phyloP scores from a whole-genome alignment of 2,329 filamentous ascomycete species.

The Akanthomyces lecanii region DNA sequence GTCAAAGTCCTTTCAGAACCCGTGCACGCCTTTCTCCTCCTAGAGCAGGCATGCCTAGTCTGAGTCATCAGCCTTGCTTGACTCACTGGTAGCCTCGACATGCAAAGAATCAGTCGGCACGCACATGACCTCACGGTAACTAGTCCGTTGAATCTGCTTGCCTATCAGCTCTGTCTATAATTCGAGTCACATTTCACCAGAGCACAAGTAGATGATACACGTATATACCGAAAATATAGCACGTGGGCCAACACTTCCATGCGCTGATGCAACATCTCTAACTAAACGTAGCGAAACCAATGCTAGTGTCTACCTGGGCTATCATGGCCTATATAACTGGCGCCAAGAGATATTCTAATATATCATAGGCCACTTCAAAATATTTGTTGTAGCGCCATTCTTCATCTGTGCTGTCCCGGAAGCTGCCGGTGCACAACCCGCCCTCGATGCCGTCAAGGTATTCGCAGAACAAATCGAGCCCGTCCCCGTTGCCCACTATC shows the following conservation, averaged over 20 bases:
- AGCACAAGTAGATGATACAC: neutral
- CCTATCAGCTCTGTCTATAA: neutral
- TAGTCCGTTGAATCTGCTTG: neutral
- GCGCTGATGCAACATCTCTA: neutral
- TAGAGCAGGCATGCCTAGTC: too few relatives aligned
- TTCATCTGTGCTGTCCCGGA: constrained; percentile 25
- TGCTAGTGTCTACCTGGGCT: neutral
- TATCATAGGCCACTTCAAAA: constrained; percentile 47
- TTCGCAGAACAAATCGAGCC: constrained; percentile 40
- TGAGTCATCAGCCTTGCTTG: neutral
- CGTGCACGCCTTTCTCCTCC: too few relatives aligned
- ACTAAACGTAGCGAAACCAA: neutral
- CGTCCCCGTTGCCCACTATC: constrained; percentile 33
- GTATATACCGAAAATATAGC: neutral
- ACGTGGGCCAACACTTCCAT: neutral
- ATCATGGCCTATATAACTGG: constrained; percentile 40
- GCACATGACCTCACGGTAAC: neutral
- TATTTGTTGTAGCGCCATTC: constrained; percentile 31
- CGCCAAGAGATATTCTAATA: constrained; percentile 50
- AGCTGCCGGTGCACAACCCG: constrained; percentile 36
- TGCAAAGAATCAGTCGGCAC: neutral
- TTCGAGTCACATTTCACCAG: neutral
- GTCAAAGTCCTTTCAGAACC: too few relatives aligned
- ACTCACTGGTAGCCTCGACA: neutral
- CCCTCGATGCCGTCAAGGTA: constrained; percentile 48